These are phyloP conservation scores for Clarireedia sp. DNA, from an alignment of 2,329 filamentous ascomycete genomes.

Conservation along the genomic window DNA sequence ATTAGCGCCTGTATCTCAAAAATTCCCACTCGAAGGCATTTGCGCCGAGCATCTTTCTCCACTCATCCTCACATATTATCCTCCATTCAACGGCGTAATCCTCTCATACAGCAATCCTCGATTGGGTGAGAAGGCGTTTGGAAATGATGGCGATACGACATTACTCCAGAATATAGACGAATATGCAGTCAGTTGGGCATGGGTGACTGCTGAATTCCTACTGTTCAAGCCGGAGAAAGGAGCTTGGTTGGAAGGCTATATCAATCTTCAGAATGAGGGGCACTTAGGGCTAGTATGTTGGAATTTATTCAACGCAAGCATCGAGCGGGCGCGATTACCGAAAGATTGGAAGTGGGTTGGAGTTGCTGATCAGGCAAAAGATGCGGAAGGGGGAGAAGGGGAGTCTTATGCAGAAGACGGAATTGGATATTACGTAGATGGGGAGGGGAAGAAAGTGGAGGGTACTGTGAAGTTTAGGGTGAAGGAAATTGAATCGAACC, in stretches of 20 bases:
- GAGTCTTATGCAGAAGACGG: conserved; percentile 45
- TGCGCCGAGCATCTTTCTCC: conserved; percentile 69
- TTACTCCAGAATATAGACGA: conserved; percentile 58
- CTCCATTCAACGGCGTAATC: conserved; percentile 64
- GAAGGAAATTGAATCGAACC: conserved; percentile 73
- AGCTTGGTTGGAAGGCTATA: conserved; percentile 66
- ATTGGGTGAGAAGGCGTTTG: conserved; percentile 52
- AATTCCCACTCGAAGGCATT: conserved; percentile 60
- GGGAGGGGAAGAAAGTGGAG: conserved; percentile 57
- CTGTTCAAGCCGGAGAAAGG: conserved; percentile 71
- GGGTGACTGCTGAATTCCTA: conserved; percentile 81
- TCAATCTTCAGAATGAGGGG: conserved; percentile 82
- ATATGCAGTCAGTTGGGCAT: conserved; percentile 78
- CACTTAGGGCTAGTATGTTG: conserved; percentile 85
- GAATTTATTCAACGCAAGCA: conserved; percentile 85
- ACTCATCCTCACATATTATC: conserved; percentile 68
- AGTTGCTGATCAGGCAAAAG: conserved; percentile 33
- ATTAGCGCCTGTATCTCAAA: conserved; percentile 63
- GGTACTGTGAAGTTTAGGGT: conserved; percentile 71
- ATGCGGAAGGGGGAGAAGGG: conserved; percentile 28
- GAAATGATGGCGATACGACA: conserved; percentile 39
- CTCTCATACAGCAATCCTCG: conserved; percentile 64
- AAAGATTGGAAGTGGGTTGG: conserved; percentile 71
- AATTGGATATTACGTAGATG: conserved; percentile 69
- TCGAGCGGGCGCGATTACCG: conserved; percentile 70